Base-by-base conservation (phyloP, 352 stramenopile genomes). In the Pythium dissotocum region DNA sequence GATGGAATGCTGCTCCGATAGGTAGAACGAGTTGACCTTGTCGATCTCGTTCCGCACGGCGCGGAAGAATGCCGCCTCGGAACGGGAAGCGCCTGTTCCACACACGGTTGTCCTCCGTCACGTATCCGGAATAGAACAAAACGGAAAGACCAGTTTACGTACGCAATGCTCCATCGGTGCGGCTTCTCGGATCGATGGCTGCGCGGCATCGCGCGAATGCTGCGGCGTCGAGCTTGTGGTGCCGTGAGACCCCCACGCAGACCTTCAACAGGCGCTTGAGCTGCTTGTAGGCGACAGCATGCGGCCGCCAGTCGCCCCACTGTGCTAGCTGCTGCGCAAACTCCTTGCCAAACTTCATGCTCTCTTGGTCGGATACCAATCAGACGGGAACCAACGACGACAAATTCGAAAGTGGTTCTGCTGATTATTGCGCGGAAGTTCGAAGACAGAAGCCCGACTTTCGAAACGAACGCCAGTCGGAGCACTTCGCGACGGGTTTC, bases 311-410 rank as follows among this genome's bases (percentile, higher is more conserved):
- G 13, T 21, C 49, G 49, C 21, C 60, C 35, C 48, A 52, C 35
- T 32, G 49, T n/a, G 59, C 33, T 1, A 65, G 30, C 49, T 66
- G 35, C 30, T 49, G 30, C 12, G 16, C 51, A 33, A 54, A 44
- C n/a, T 52, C 60, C 60, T 66, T 66, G 60, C 48, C 60, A 14
- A 66, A 66, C 49, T 66, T 66, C 60, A 66, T 66, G 16, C 40
- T 24, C 35, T 40, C 35, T 40, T 24, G 21, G 21, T 24, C 21
- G 21, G 21, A 10, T 40, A 40, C 9, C 35, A 40, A 6, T 6
- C 35, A 40, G 35, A 40, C 35, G 35, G 9, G 35, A 40, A 40
- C 35, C 6, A 40, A 10, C 6, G 9, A 40, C 35, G 35, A 40
- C 9, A 40, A 40, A 40, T 40, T 40, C 35, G 35, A 40, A 40